These are phyloP conservation scores for Morella rubra DNA, from an alignment of 306 rosid genomes.

Conservation along the genomic window DNA sequence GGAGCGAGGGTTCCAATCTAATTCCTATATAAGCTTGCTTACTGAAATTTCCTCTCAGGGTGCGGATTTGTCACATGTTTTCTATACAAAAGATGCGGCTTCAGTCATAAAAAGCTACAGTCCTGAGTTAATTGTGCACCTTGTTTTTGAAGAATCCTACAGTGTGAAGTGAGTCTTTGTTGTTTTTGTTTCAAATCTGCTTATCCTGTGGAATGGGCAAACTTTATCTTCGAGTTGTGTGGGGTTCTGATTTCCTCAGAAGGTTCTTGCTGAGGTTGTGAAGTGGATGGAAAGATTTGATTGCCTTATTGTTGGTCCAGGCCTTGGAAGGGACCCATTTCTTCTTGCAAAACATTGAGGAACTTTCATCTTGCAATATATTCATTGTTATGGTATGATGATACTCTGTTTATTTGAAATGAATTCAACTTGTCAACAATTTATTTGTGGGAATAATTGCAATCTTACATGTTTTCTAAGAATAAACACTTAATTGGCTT, in stretches of 20 bases:
- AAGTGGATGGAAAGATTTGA: conserved; percentile 91
- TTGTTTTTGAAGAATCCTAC: conserved; percentile 82
- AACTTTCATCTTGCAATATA: conserved; percentile 41
- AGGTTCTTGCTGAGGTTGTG: conserved; percentile 74
- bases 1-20: not conserved
- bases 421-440: not conserved
- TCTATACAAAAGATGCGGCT: conserved; percentile 92
- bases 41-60: conserved; percentile 46
- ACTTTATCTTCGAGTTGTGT: not conserved
- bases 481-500: too few species aligned
- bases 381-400: conserved; percentile 51
- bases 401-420: too few species aligned
- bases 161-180: conserved; percentile 48
- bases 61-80: conserved; percentile 93
- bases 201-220: conserved; percentile 10
- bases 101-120: conserved; percentile 84
- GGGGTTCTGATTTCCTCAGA: conserved; percentile 22
- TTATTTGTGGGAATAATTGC: too few species aligned
- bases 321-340: conserved; percentile 94
- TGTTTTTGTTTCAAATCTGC: conserved; percentile 15
- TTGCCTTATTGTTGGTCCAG: conserved; percentile 91
- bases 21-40: conserved; percentile 13
- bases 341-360: conserved; percentile 59
- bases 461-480: too few species aligned
- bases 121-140: conserved; percentile 90